Conservation (phyloP, 2,329 filamentous ascomycete genomes). For the Colletotrichum sp. region DNA sequence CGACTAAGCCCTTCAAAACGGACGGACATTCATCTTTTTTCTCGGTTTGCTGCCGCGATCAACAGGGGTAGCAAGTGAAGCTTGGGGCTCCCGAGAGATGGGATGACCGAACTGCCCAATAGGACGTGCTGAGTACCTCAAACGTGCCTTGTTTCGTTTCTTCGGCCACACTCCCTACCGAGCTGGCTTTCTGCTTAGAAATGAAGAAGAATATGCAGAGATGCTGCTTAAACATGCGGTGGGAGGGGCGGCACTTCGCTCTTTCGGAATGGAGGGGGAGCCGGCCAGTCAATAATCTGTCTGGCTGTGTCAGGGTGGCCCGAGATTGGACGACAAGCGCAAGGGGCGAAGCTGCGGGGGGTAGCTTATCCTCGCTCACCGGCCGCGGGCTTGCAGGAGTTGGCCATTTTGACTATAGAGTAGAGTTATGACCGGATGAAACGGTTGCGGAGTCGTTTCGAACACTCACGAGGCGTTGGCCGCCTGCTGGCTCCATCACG, state of each 20-base stretch:
- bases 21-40: neutral
- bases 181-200: slow-evolving; percentile 5
- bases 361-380: neutral
- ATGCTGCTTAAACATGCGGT: neutral
- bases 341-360: neutral
- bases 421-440: slow-evolving; percentile 3
- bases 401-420: neutral
- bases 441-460: slow-evolving; percentile 14
- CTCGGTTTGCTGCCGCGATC: neutral
- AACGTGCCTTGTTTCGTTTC: slow-evolving; percentile 21
- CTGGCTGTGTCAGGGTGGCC: neutral
- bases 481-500: neutral
- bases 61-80: slow-evolving; percentile 5
- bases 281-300: neutral
- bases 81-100: neutral
- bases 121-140: neutral
- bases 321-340: neutral
- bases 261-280: neutral
- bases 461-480: neutral
- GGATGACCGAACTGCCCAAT: slow-evolving; percentile 14
- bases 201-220: neutral
- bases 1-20: neutral
- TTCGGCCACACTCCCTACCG: slow-evolving; percentile 14
- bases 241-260: neutral
- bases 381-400: neutral